phyloP scores from a whole-genome alignment of 768 basidiomycete genomes.

The Panus rudis region DNA sequence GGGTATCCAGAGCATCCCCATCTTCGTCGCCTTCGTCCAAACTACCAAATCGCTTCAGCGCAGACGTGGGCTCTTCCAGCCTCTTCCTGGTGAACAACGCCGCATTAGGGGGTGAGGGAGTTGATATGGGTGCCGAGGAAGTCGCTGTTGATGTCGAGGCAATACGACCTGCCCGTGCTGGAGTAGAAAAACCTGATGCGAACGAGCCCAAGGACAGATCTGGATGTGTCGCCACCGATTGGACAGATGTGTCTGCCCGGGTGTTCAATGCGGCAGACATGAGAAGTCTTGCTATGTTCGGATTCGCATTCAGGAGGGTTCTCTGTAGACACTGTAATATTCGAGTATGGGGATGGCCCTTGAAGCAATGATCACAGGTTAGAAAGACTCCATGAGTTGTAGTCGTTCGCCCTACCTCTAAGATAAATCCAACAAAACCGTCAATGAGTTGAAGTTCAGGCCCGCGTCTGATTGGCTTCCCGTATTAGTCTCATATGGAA shows the following conservation, averaged over 20 bases:
- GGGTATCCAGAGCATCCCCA: slow-evolving; percentile 44
- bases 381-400: too few species aligned
- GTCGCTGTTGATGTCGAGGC: slow-evolving; percentile 47
- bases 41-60: slow-evolving; percentile 31
- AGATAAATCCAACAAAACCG: too few species aligned
- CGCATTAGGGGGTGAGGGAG: slow-evolving; percentile 41
- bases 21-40: slow-evolving; percentile 31
- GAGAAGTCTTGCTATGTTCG: too few species aligned
- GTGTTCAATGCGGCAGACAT: slow-evolving; percentile 40
- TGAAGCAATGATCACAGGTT: too few species aligned
- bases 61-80: slow-evolving; percentile 33
- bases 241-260: slow-evolving; percentile 34
- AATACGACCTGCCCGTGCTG: slow-evolving; percentile 36
- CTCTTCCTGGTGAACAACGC: slow-evolving; percentile 28
- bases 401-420: too few species aligned
- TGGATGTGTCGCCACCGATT: slow-evolving; percentile 40
- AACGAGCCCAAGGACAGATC: slow-evolving; percentile 58
- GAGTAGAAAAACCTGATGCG: slow-evolving; percentile 46
- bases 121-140: slow-evolving; percentile 43
- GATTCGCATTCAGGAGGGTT: too few species aligned
- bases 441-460: too few species aligned
- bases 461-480: too few species aligned
- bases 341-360: too few species aligned
- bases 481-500: too few species aligned
- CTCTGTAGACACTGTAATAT: too few species aligned